Conservation (phyloP, 108 stramenopile species). For the Conticribra weissflogii region DNA sequence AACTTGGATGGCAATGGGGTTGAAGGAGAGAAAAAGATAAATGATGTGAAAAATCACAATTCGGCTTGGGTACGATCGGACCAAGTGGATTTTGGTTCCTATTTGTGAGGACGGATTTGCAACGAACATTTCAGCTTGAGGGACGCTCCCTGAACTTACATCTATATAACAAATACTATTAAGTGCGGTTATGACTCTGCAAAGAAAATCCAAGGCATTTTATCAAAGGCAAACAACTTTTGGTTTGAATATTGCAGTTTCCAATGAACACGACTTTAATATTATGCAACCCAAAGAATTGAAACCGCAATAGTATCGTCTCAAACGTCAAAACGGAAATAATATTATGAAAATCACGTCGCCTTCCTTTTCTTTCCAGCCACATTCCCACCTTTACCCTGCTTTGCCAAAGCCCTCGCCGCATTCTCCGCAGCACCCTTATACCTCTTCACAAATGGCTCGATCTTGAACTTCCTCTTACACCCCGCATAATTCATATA, state of each 20-base stretch:
- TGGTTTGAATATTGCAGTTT: too few relatives aligned
- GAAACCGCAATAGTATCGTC: neutral
- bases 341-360: neutral
- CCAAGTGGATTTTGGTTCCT: conserved; percentile 46
- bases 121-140: too few relatives aligned
- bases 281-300: too few relatives aligned
- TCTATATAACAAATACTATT: too few relatives aligned
- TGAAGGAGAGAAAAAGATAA: conserved; percentile 6
- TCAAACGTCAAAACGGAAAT: too few relatives aligned
- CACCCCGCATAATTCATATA: conserved; percentile 98
- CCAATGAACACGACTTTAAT: too few relatives aligned
- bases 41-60: conserved; percentile 1
- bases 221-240: too few relatives aligned
- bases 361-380: conserved; percentile 49
- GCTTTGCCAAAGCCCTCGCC: conserved; percentile 26
- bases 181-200: too few relatives aligned
- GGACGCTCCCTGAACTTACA: too few relatives aligned
- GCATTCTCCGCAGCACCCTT: conserved; percentile 76
- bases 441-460: conserved; percentile 78
- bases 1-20: conserved; percentile 14
- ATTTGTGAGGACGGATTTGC: conserved; percentile 15
- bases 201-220: too few relatives aligned
- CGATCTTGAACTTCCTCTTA: conserved; percentile 94
- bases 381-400: conserved; percentile 22
- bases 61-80: conserved; percentile 48